Percentiles rank a stretch among this genome's conserved stretches.
Evolutionary conservation across 805 yeast species (phyloP).

Genomic region (Candida jianshihensis): DNA sequence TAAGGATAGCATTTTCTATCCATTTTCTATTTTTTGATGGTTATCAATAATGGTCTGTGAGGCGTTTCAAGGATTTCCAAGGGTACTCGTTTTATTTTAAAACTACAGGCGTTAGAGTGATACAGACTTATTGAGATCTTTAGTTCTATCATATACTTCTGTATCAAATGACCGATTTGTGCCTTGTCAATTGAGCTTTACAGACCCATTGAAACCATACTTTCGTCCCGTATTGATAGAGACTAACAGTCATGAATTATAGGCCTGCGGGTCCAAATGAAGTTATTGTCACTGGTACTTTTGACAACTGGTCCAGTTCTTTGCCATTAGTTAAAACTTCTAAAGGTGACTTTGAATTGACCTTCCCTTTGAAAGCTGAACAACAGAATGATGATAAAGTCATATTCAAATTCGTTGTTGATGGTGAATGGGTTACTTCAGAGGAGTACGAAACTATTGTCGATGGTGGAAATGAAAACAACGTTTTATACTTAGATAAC

Average conservation of each 20-base stretch:
- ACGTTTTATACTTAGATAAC: conserved; percentile 24
- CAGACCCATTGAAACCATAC: too few species aligned
- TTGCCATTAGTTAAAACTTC: conserved; percentile 53
- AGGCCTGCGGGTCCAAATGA: conserved; percentile 47
- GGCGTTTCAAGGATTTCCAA: too few species aligned
- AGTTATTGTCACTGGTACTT: conserved; percentile 65
- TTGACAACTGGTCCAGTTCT: conserved; percentile 60
- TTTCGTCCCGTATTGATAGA: too few species aligned
- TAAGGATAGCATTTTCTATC: too few species aligned
- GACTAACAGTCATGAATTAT: neutral
- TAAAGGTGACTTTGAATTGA: conserved; percentile 53
- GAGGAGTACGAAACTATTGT: conserved; percentile 33
- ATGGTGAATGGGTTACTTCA: conserved; percentile 54
- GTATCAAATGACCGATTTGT: too few species aligned
- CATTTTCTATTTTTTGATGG: too few species aligned
- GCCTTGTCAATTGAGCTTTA: too few species aligned
- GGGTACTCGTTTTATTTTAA: too few species aligned
- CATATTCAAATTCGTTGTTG: conserved; percentile 55
- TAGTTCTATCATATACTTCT: too few species aligned
- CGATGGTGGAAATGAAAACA: conserved; percentile 37
- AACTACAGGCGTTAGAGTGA: too few species aligned
- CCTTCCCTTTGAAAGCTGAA: conserved; percentile 45
- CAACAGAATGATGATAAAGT: conserved; percentile 29
- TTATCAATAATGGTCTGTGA: too few species aligned
- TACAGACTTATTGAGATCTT: too few species aligned